phyloP scores from a whole-genome alignment of 2,329 filamentous ascomycete species.

The Calcarisporium arbuscula region DNA sequence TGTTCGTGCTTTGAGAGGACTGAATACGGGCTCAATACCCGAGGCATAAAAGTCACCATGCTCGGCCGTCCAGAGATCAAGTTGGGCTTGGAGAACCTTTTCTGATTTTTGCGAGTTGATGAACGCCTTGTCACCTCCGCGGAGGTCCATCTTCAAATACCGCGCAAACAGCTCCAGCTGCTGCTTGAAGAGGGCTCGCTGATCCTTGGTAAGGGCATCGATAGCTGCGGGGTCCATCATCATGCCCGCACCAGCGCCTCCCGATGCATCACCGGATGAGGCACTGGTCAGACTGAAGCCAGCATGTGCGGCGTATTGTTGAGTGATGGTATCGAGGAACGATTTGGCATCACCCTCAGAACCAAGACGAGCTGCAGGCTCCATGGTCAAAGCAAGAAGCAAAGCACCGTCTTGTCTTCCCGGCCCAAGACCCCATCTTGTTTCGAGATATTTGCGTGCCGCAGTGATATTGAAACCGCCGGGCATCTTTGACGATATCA shows the following conservation, averaged over 20 bases:
- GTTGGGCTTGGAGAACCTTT: conserved; percentile 80
- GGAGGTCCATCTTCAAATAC: conserved; percentile 95
- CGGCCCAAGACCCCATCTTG: conserved; percentile 78
- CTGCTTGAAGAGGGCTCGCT: conserved; percentile 94
- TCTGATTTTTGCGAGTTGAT: conserved; percentile 79
- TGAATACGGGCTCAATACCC: conserved; percentile 92
- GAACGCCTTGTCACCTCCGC: conserved; percentile 91
- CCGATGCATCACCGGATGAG: conserved; percentile 66
- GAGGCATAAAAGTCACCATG: conserved; percentile 95
- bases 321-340: conserved; percentile 80
- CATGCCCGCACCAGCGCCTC: conserved; percentile 74
- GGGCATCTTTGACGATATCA: conserved; percentile 99
- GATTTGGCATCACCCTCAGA: conserved; percentile 88
- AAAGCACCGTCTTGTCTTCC: conserved; percentile 90
- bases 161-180: conserved; percentile 91
- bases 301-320: conserved; percentile 80
- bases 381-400: conserved; percentile 84
- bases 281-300: conserved; percentile 79
- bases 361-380: conserved; percentile 80
- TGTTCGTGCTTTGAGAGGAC: conserved; percentile 83
- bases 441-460: conserved; percentile 91
- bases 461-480: conserved; percentile 98
- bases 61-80: conserved; percentile 92
- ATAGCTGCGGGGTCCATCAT: conserved; percentile 99
- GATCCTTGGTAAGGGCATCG: conserved; percentile 94